Conservation (phyloP, 305 asterid species). For the Ajuga reptans region DNA sequence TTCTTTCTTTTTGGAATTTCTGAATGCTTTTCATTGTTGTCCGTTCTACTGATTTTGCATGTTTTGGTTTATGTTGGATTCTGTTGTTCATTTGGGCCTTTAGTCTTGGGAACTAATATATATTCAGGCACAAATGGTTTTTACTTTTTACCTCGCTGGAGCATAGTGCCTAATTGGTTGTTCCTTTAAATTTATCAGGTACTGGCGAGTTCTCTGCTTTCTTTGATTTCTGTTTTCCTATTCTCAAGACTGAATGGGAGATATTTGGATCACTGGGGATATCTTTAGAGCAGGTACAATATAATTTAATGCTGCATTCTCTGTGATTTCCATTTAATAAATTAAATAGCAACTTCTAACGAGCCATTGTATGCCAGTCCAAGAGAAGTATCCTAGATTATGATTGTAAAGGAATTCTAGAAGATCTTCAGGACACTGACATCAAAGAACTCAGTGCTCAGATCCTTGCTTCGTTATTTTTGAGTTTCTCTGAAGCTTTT, state of each 20-base stretch:
- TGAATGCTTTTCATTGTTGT: background rate
- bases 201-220: constrained; percentile 32
- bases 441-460: constrained; percentile 45
- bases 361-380: constrained; percentile 32
- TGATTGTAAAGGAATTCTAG: constrained; percentile 48
- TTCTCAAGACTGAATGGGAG: constrained; percentile 62
- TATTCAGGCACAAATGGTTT: background rate
- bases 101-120: constrained; percentile 1
- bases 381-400: constrained; percentile 35
- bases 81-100: constrained; percentile 1
- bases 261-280: constrained; percentile 39
- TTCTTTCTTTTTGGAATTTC: background rate
- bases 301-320: constrained; percentile 4
- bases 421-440: constrained; percentile 37
- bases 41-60: background rate
- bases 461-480: constrained; percentile 54
- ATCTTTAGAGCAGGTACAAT: constrained; percentile 46
- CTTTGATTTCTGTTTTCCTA: constrained; percentile 47
- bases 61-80: background rate
- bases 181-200: constrained; percentile 36
- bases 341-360: constrained; percentile 12
- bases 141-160: constrained; percentile 1
- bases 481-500: constrained; percentile 60
- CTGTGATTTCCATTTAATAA: background rate
- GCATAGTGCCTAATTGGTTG: background rate